These are phyloP conservation scores for Blastocladiella britannica DNA, from an alignment of 192 early-diverging fungal genomes.

Conservation along the genomic window DNA sequence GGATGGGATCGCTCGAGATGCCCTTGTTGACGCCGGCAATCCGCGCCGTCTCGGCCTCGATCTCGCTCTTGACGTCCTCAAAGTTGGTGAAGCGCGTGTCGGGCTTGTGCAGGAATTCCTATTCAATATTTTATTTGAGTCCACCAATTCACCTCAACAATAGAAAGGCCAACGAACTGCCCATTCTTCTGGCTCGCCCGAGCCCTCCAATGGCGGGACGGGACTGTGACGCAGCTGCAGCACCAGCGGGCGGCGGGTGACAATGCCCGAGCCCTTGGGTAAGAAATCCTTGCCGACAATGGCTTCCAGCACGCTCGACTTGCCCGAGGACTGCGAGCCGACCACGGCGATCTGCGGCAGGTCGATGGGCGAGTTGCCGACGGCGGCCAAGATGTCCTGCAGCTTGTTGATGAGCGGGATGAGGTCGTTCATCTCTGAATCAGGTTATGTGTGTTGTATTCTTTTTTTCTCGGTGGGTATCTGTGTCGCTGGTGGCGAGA, in stretches of 20 bases:
- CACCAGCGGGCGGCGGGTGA: slow-evolving; percentile 61
- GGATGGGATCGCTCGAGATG: slow-evolving; percentile 53
- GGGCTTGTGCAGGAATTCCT: slow-evolving; percentile 52
- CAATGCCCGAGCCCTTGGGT: slow-evolving; percentile 73
- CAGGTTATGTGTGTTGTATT: too few species aligned
- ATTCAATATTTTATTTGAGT: too few species aligned
- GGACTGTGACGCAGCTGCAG: slow-evolving; percentile 52
- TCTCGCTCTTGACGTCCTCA: slow-evolving; percentile 52
- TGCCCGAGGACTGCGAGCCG: slow-evolving; percentile 76
- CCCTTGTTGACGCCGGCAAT: slow-evolving; percentile 62
- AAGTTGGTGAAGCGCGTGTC: slow-evolving; percentile 57
- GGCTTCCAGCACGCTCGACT: slow-evolving; percentile 94
- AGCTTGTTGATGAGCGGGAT: slow-evolving; percentile 65
- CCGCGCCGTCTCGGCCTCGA: slow-evolving; percentile 56
- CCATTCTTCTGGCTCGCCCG: background rate
- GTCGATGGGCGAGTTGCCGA: slow-evolving; percentile 53
- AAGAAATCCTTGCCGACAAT: slow-evolving; percentile 96
- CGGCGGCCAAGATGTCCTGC: slow-evolving; percentile 58
- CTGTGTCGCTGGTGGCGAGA: too few species aligned
- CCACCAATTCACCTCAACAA: background rate
- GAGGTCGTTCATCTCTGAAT: slow-evolving; percentile 45
- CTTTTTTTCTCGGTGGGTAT: too few species aligned
- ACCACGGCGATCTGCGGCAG: slow-evolving; percentile 71
- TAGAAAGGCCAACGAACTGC: background rate
- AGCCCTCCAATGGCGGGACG: background rate